Conservation (phyloP, 352 stramenopile species). For the Hyaloperonospora brassicae region DNA sequence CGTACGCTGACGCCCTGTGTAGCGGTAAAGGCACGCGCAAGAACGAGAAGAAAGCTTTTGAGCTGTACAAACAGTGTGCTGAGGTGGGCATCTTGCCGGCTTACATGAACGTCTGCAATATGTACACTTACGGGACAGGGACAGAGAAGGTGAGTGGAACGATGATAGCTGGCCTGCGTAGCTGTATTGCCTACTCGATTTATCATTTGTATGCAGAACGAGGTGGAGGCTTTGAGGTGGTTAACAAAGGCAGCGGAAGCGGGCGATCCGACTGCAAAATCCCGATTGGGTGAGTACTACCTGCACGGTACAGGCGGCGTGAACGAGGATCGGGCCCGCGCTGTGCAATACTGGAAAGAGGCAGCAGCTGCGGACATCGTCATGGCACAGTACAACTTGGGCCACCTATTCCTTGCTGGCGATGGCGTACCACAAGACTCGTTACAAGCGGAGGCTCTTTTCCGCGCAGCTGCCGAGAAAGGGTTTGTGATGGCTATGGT, state of each 20-base stretch:
- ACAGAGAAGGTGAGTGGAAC: slow-evolving; percentile 45
- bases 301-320: slow-evolving; percentile 51
- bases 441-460: slow-evolving; percentile 61
- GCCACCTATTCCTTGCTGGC: slow-evolving; percentile 59
- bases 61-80: slow-evolving; percentile 64
- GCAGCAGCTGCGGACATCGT: slow-evolving; percentile 48
- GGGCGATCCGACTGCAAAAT: slow-evolving; percentile 68
- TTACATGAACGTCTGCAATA: slow-evolving; percentile 78
- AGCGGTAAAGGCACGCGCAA: slow-evolving; percentile 68
- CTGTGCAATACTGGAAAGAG: slow-evolving; percentile 62
- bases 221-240: slow-evolving; percentile 59
- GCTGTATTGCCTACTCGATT: not conserved
- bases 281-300: slow-evolving; percentile 62
- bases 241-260: slow-evolving; percentile 65
- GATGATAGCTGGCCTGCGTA: not conserved
- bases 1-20: slow-evolving; percentile 68
- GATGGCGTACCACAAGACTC: slow-evolving; percentile 49
- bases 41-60: slow-evolving; percentile 71
- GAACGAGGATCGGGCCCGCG: slow-evolving; percentile 39
- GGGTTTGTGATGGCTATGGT: slow-evolving; percentile 85
- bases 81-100: slow-evolving; percentile 55
- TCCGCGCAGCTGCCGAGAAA: slow-evolving; percentile 63
- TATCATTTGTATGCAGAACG: slow-evolving; percentile 35
- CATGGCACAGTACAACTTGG: slow-evolving; percentile 74
- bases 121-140: slow-evolving; percentile 64